These are phyloP conservation scores for Ramaria sp. DNA, from an alignment of 768 basidiomycete genomes.

Conservation along the genomic window DNA sequence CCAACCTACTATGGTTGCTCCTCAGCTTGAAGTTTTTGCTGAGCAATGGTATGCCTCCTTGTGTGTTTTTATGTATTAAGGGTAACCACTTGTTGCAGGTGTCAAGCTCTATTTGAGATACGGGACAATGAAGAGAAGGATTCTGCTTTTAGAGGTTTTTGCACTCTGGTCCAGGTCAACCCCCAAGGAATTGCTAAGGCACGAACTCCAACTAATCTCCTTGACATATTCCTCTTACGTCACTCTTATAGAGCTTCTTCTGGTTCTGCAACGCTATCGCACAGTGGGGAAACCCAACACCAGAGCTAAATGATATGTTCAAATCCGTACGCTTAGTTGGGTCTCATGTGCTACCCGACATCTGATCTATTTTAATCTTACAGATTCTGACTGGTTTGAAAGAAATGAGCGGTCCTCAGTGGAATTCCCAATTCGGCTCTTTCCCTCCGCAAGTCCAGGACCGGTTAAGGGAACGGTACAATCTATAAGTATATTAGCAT, in stretches of 20 bases:
- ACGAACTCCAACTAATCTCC: slow-evolving; percentile 16
- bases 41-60: slow-evolving; percentile 55
- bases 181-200: slow-evolving; percentile 91
- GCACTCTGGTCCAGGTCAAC: slow-evolving; percentile 90
- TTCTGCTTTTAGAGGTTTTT: slow-evolving; percentile 95
- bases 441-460: slow-evolving; percentile 89
- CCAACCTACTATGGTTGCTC: slow-evolving; percentile 82
- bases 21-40: slow-evolving; percentile 82
- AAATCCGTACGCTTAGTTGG: slow-evolving; percentile 31
- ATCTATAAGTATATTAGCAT: slow-evolving; percentile 41
- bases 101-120: slow-evolving; percentile 94
- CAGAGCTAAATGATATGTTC: slow-evolving; percentile 92
- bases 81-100: slow-evolving; percentile 23
- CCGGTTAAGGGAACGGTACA: slow-evolving; percentile 77
- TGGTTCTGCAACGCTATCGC: slow-evolving; percentile 99
- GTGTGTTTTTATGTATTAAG: slow-evolving; percentile 2
- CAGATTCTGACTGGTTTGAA: slow-evolving; percentile 83
- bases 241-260: slow-evolving; percentile 62
- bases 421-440: slow-evolving; percentile 70
- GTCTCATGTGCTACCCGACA: background rate
- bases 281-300: slow-evolving; percentile 87
- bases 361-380: background rate
- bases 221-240: background rate
- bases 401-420: slow-evolving; percentile 73
- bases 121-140: slow-evolving; percentile 99